Base-by-base conservation (phyloP, 202 grass and related monocot genomes). In the Schoenoplectus tabernaemontani region DNA sequence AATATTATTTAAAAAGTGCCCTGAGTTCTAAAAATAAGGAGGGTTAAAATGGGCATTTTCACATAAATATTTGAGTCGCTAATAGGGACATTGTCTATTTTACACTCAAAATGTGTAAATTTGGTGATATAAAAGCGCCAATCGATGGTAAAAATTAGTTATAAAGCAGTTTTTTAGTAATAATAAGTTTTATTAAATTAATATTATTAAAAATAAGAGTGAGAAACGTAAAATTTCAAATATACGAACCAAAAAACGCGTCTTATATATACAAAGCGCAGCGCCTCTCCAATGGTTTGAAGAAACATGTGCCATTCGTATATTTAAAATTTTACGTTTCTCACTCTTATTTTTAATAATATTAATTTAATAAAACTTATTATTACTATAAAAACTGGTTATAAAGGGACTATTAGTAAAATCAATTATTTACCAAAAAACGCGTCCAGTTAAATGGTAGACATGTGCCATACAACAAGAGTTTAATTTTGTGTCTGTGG, bases 41-140 rank as follows among this genome's bases (percentile, higher is more conserved):
- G 26, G 28, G 46, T 74, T 53, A 54, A 33, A 53, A 53, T 12
- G 19, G 37, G 65, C 64, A 69, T 69, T 9, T 69, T 46, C 17
- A n/a, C n/a, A n/a, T n/a, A n/a, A n/a, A n/a, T 50, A 53, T 24
- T 74, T 70, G 13, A 26, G 70, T 74, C 53, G n/a, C n/a, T 74
- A 9, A 54, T 54, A 53, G 28, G 30, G 10, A 54, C 24, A 6
- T 54, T 74, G 15, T 15, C 70, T 54, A 36, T 74, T 74, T 54
- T 54, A 74, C 46, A 74, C 26, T 19, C 26, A n/a, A 74, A 74
- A 74, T 34, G 19, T 23, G 47, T 74, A 30, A 72, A 48, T 48
- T 30, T 16, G 23, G 26, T 33, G 24, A 74, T 32, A 53, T 51
- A 54, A 36, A 34, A 53, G 22, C 13, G 12, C 12, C 26, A 53